Percentiles rank a stretch among this genome's conserved stretches.
Conservation (phyloP, 495 filamentous ascomycete genomes). For the Annulohypoxylon bovei region DNA sequence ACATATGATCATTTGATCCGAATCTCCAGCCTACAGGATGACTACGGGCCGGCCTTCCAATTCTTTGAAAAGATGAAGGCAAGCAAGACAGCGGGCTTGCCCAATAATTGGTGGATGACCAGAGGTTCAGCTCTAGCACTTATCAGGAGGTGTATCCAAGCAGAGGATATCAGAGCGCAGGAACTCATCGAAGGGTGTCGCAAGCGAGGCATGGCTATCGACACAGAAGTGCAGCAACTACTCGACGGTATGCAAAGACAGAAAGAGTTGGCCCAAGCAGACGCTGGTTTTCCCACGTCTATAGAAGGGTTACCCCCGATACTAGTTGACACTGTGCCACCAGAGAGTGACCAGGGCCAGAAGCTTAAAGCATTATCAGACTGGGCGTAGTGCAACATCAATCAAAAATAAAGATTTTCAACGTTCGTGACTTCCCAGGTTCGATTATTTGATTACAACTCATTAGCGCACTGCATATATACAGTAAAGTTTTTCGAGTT, state of each 20-base stretch:
- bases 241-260: slow-evolving; percentile 15
- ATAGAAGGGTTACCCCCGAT: not conserved
- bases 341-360: not conserved
- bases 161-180: slow-evolving; percentile 57
- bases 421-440: not conserved
- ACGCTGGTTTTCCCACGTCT: not conserved
- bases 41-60: slow-evolving; percentile 66
- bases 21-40: slow-evolving; percentile 65
- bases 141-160: slow-evolving; percentile 53
- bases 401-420: not conserved
- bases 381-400: slow-evolving; percentile 5
- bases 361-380: slow-evolving; percentile 1
- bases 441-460: not conserved
- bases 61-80: slow-evolving; percentile 66
- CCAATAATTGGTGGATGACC: slow-evolving; percentile 52
- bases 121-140: slow-evolving; percentile 49
- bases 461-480: no score
- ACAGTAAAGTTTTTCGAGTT: no score
- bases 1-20: slow-evolving; percentile 78
- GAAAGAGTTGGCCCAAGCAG: not conserved
- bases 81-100: slow-evolving; percentile 16
- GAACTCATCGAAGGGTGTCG: slow-evolving; percentile 51
- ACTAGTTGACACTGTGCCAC: not conserved
- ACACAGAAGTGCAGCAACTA: slow-evolving; percentile 34
- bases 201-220: slow-evolving; percentile 41